A percentile compares a stretch with the other conserved stretches of the same genome.
Evolutionary conservation across 1,139 yeast genomes (phyloP).

Genomic region (Debaryomyces psychrophilus): DNA sequence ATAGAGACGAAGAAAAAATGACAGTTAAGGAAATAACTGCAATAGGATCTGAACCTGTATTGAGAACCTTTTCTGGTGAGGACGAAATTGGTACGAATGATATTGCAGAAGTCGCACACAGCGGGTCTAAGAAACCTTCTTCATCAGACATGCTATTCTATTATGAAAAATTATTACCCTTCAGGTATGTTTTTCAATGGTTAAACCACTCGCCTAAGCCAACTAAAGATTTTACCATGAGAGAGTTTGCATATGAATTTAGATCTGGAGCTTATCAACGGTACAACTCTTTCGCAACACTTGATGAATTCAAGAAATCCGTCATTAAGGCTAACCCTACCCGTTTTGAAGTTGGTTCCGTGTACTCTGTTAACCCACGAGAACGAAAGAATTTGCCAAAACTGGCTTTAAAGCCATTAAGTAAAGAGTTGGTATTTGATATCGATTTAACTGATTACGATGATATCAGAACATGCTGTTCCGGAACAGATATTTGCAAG

Average conservation of each 20-base stretch:
- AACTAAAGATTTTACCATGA: conserved; percentile 70
- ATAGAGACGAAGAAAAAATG: conserved; percentile 3
- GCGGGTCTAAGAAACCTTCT: conserved; percentile 45
- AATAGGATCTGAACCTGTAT: neutral
- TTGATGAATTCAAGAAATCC: conserved; percentile 74
- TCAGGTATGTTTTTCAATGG: conserved; percentile 81
- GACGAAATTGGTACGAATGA: neutral
- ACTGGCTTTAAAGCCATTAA: conserved; percentile 74
- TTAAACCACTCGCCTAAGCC: conserved; percentile 81
- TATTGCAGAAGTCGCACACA: neutral
- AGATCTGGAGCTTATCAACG: conserved; percentile 86
- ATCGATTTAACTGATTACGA: conserved; percentile 98
- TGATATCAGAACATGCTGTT: conserved; percentile 89
- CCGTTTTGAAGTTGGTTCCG: conserved; percentile 95
- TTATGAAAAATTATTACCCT: conserved; percentile 73
- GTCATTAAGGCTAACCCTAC: conserved; percentile 78
- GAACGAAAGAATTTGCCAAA: conserved; percentile 82
- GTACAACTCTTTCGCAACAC: conserved; percentile 71
- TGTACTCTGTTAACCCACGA: conserved; percentile 82
- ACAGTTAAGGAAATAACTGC: conserved; percentile 6
- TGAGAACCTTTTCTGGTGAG: conserved; percentile 1
- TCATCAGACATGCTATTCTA: conserved; percentile 73
- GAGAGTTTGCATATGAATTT: conserved; percentile 93
- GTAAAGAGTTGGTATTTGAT: conserved; percentile 92
- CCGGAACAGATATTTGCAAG: conserved; percentile 78